Percentiles rank a stretch among this genome's conserved stretches.
phyloP scores from a whole-genome alignment of 202 grass and related monocot genomes.

The Digitaria exilis region DNA sequence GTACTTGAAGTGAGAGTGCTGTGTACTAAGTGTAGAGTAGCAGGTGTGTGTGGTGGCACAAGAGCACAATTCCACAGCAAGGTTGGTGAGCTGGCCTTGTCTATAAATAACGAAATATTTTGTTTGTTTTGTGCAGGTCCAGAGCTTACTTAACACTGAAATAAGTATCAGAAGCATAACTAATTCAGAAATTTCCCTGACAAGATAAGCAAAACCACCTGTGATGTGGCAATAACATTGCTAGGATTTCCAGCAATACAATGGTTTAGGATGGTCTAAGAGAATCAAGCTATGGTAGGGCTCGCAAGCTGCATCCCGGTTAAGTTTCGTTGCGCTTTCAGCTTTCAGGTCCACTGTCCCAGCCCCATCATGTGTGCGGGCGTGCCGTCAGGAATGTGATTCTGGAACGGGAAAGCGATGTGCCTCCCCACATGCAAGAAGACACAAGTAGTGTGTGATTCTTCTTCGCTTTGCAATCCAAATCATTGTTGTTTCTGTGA shows the following conservation, averaged over 20 bases:
- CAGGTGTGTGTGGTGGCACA: background rate
- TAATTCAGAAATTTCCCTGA: background rate
- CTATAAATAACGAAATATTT: constrained; percentile 14
- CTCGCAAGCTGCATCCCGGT: constrained; percentile 29
- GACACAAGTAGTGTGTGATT: background rate
- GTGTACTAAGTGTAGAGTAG: no score
- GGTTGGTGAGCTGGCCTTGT: background rate
- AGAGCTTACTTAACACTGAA: constrained; percentile 9
- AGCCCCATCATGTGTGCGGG: background rate
- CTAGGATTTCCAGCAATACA: background rate
- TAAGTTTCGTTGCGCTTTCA: constrained; percentile 31
- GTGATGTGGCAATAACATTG: background rate
- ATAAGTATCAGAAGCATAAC: background rate
- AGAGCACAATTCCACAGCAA: background rate
- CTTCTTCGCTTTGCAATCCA: background rate
- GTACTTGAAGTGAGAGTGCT: no score
- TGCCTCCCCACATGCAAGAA: background rate
- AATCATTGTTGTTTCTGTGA: background rate
- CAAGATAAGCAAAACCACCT: background rate
- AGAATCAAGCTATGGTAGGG: constrained; percentile 27
- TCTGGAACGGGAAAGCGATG: background rate
- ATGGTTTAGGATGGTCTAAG: background rate
- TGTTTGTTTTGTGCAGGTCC: background rate
- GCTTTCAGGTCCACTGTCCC: constrained; percentile 3
- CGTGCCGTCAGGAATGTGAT: constrained; percentile 21